Conservation (phyloP, 768 basidiomycete species). For the Lentinula raphanica region DNA sequence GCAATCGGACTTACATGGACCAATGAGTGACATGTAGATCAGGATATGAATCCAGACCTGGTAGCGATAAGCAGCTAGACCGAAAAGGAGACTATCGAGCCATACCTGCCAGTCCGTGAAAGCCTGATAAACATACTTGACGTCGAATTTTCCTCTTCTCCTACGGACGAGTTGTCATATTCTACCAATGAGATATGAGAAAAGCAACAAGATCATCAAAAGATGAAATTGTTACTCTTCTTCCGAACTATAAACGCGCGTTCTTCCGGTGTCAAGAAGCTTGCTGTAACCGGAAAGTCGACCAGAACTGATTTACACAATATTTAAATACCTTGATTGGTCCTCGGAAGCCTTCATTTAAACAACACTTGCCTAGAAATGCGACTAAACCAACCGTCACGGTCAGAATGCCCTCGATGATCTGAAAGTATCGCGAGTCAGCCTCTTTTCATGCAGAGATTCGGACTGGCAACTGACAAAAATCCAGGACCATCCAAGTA, state of each 20-base stretch:
- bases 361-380: conserved; percentile 35
- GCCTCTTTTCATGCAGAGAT: background rate
- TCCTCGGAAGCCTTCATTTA: background rate
- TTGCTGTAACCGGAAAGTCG: conserved; percentile 56
- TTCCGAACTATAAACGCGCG: conserved; percentile 47
- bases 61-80: conserved; percentile 11
- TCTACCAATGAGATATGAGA: conserved; percentile 24
- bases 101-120: conserved; percentile 59
- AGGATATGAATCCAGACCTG: conserved; percentile 45
- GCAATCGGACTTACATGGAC: conserved; percentile 43
- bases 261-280: conserved; percentile 58
- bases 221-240: conserved; percentile 38
- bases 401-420: conserved; percentile 61
- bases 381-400: conserved; percentile 50
- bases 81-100: no score
- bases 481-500: conserved; percentile 64
- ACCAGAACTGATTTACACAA: conserved; percentile 40
- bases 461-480: conserved; percentile 38
- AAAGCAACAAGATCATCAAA: background rate
- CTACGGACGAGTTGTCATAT: conserved; percentile 50
- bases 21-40: conserved; percentile 53
- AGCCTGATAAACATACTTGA: conserved; percentile 48
- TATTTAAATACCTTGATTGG: background rate
- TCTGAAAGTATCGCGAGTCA: conserved; percentile 27
- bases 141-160: conserved; percentile 59